Evolutionary conservation across 352 stramenopile genomes (phyloP).

Genomic region (Phytopythium helicoides): DNA sequence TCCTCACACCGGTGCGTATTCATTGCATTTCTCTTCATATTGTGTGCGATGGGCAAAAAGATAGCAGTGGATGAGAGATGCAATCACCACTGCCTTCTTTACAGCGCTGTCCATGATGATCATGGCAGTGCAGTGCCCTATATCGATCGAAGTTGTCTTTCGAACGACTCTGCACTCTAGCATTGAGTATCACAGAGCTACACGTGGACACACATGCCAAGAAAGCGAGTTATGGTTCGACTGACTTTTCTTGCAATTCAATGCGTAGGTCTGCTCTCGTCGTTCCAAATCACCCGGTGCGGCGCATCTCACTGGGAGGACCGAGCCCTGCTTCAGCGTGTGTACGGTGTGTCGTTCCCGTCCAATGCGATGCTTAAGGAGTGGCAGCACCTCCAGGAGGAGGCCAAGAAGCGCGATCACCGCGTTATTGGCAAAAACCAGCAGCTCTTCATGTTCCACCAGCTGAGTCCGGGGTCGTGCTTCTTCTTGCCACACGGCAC

Average conservation of each 20-base stretch:
- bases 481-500: constrained; percentile 99
- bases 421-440: constrained; percentile 93
- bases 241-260: constrained; percentile 11
- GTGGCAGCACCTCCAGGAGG: constrained; percentile 89
- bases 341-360: constrained; percentile 97
- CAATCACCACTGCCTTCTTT: constrained; percentile 13
- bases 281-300: constrained; percentile 95
- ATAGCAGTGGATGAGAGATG: constrained; percentile 47
- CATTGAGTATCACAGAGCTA: constrained; percentile 76
- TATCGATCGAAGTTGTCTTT: constrained; percentile 38
- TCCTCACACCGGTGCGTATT: constrained; percentile 87
- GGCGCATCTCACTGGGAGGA: constrained; percentile 92
- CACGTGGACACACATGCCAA: constrained; percentile 71
- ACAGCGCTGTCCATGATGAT: not conserved
- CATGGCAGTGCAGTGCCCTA: constrained; percentile 34
- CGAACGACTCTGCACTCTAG: constrained; percentile 76
- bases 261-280: constrained; percentile 76
- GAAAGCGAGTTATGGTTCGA: not conserved
- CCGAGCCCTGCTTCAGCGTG: constrained; percentile 92
- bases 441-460: constrained; percentile 96
- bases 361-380: constrained; percentile 85
- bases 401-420: constrained; percentile 97
- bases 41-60: constrained; percentile 42
- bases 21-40: constrained; percentile 5
- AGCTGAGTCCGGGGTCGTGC: constrained; percentile 93